Evolutionary conservation across 2,329 filamentous ascomycete species (phyloP).

Genomic region (Cercospora zeina): DNA sequence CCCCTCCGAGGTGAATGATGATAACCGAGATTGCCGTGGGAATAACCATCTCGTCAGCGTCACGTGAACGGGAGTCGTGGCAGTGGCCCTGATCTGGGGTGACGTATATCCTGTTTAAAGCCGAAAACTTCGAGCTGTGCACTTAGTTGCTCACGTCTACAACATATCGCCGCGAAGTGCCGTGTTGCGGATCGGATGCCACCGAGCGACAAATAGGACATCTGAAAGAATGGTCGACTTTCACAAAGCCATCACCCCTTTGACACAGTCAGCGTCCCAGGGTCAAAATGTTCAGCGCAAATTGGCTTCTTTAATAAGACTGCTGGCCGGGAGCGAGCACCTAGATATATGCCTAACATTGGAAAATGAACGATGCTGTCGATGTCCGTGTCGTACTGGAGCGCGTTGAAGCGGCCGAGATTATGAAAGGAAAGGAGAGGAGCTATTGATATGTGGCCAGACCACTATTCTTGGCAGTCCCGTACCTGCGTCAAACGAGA

Average conservation of each 20-base stretch:
- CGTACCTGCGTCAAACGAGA: not conserved
- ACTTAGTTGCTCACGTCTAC: not conserved
- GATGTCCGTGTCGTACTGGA: not conserved
- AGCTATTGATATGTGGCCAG: too few species aligned
- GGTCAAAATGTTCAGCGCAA: too few species aligned
- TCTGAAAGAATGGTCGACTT: too few species aligned
- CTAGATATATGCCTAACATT: not conserved
- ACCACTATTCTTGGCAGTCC: not conserved
- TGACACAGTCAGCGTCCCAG: too few species aligned
- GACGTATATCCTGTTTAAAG: not conserved
- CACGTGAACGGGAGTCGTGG: not conserved
- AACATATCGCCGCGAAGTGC: too few species aligned
- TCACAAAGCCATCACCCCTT: too few species aligned
- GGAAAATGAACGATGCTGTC: not conserved
- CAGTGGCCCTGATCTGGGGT: not conserved
- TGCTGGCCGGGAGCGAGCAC: too few species aligned
- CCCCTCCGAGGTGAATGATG: conserved; percentile 3
- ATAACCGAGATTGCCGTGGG: conserved; percentile 19
- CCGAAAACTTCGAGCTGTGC: not conserved
- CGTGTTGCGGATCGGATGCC: too few species aligned
- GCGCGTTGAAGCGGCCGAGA: too few species aligned
- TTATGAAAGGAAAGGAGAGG: not conserved
- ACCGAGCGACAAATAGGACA: too few species aligned
- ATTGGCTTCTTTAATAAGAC: too few species aligned
- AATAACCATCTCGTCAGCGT: conserved; percentile 1